phyloP scores from a whole-genome alignment of 257 asterid genomes.

The Nicotiana noctiflora region DNA sequence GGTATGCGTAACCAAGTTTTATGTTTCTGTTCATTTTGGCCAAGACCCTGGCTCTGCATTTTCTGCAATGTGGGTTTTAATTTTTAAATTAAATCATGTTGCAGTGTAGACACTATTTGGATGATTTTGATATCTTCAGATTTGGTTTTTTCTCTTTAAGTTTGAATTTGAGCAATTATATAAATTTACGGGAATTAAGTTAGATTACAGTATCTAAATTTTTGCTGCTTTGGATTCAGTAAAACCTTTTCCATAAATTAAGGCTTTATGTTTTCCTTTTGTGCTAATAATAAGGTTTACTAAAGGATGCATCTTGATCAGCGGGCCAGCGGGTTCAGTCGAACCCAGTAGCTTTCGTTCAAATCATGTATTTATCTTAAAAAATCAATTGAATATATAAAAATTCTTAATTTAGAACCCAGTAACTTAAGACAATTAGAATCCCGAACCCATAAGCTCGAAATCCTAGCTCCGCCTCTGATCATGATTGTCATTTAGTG shows the following conservation, averaged over 20 bases:
- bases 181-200: neutral
- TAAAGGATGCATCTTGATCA: neutral
- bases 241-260: neutral
- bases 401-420: no score
- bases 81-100: neutral
- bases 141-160: neutral
- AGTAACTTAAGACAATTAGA: no score
- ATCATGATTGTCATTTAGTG: neutral
- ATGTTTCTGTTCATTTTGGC: neutral
- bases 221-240: conserved; percentile 1
- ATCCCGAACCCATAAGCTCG: no score
- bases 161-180: neutral
- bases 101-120: neutral
- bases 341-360: no score
- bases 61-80: neutral
- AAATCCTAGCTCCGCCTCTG: no score
- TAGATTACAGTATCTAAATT: neutral
- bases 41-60: neutral
- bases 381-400: no score
- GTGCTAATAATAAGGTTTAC: neutral
- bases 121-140: neutral
- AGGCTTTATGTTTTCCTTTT: neutral
- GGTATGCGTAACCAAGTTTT: neutral
- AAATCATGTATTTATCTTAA: no score
- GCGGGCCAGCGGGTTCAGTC: no score